phyloP scores from a whole-genome alignment of 1,139 yeast genomes.

The Kurtzmaniella quercitrusa region DNA sequence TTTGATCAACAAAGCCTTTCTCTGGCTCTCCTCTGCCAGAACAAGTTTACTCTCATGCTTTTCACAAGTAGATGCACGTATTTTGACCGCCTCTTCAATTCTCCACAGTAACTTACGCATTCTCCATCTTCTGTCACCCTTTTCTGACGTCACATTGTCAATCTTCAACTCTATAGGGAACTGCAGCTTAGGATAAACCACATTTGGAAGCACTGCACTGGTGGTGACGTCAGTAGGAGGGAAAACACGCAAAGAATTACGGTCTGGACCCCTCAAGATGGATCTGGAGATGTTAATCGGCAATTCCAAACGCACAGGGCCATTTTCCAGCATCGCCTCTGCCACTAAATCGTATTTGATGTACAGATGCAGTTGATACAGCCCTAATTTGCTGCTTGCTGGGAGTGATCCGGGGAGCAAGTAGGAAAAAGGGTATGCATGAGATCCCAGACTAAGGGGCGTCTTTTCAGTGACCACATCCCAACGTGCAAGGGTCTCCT shows the following conservation, averaged over 20 bases:
- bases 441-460: slow-evolving; percentile 58
- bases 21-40: slow-evolving; percentile 43
- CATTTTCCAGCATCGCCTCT: slow-evolving; percentile 41
- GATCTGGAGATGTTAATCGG: slow-evolving; percentile 79
- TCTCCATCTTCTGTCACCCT: slow-evolving; percentile 73
- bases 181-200: slow-evolving; percentile 79
- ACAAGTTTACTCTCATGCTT: slow-evolving; percentile 49
- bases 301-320: slow-evolving; percentile 41
- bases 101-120: slow-evolving; percentile 89
- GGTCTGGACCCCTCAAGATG: slow-evolving; percentile 75
- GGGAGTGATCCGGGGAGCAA: slow-evolving; percentile 88
- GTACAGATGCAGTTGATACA: slow-evolving; percentile 46
- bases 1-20: slow-evolving; percentile 12
- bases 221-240: slow-evolving; percentile 95
- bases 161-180: slow-evolving; percentile 79
- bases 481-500: slow-evolving; percentile 79
- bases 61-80: slow-evolving; percentile 55
- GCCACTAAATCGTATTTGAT: slow-evolving; percentile 77
- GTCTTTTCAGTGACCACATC: slow-evolving; percentile 63
- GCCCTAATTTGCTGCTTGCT: slow-evolving; percentile 64
- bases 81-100: slow-evolving; percentile 74
- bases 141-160: slow-evolving; percentile 63
- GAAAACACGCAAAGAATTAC: slow-evolving; percentile 82
- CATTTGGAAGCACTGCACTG: slow-evolving; percentile 81
- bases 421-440: slow-evolving; percentile 93